phyloP scores from a whole-genome alignment of 768 basidiomycete genomes.

The Rhodotorula kratochvilovae region DNA sequence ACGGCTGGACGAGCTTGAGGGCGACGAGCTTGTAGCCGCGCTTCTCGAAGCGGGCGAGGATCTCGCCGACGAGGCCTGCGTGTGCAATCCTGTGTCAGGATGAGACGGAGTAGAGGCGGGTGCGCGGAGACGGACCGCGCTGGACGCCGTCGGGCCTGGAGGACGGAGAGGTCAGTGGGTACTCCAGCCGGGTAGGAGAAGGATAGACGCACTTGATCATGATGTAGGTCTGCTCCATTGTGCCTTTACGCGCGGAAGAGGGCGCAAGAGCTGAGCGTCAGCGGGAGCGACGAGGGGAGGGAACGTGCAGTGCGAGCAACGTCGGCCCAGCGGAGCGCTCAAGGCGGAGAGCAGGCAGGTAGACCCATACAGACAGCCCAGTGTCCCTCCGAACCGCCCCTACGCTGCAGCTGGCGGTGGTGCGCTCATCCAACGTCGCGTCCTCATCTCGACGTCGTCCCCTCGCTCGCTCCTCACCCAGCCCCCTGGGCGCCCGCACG shows the following conservation, averaged over 20 bases:
- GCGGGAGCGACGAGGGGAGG: too few relatives aligned
- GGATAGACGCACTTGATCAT: constrained; percentile 76
- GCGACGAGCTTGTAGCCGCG: constrained; percentile 97
- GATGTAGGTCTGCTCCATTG: constrained; percentile 66
- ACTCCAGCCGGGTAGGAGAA: not conserved
- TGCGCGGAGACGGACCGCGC: constrained; percentile 53
- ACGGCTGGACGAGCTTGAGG: constrained; percentile 79
- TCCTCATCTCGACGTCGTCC: not conserved
- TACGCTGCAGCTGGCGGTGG: too few relatives aligned
- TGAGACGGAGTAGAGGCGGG: too few relatives aligned
- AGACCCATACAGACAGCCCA: too few relatives aligned
- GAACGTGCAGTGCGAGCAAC: too few relatives aligned
- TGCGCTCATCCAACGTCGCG: too few relatives aligned
- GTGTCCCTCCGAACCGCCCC: too few relatives aligned
- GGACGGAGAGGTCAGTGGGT: not conserved
- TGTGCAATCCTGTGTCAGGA: not conserved
- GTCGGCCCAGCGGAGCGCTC: too few relatives aligned
- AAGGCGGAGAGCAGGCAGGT: too few relatives aligned
- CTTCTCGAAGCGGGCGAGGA: constrained; percentile 93
- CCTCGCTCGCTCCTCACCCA: not conserved
- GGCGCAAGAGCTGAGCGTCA: not conserved
- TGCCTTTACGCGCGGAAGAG: not conserved
- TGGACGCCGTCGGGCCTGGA: constrained; percentile 96
- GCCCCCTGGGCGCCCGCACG: not conserved
- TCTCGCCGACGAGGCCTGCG: constrained; percentile 75